These are phyloP conservation scores for Phaffomyces opuntiae DNA, from an alignment of 805 yeast species.

Conservation along the genomic window DNA sequence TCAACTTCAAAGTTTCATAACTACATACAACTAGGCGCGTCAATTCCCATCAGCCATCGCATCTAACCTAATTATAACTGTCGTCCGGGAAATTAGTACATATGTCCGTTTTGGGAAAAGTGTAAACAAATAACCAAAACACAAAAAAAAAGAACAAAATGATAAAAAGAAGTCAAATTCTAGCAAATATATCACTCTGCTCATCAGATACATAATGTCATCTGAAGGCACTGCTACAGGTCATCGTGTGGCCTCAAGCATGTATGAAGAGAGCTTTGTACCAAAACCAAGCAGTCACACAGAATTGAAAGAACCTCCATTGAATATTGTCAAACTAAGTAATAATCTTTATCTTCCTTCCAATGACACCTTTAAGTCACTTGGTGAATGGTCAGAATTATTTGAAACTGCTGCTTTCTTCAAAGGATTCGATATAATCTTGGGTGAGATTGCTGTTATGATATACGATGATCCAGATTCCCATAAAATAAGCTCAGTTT, in stretches of 20 bases:
- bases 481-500: slow-evolving; percentile 42
- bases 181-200: background rate
- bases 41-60: too few relatives aligned
- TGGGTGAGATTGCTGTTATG: slow-evolving; percentile 39
- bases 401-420: slow-evolving; percentile 47
- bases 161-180: background rate
- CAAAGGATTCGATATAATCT: slow-evolving; percentile 39
- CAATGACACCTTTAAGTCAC: slow-evolving; percentile 14
- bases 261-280: slow-evolving; percentile 18
- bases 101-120: background rate
- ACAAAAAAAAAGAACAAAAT: background rate
- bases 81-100: background rate
- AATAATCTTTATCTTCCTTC: slow-evolving; percentile 13
- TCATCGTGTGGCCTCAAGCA: slow-evolving; percentile 19
- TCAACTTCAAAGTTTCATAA: too few relatives aligned
- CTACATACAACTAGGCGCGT: background rate
- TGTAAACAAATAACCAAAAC: background rate
- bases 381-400: slow-evolving; percentile 34
- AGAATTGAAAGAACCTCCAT: slow-evolving; percentile 14
- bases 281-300: background rate
- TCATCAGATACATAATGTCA: background rate
- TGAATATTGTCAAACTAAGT: slow-evolving; percentile 17
- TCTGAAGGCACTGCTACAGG: background rate
- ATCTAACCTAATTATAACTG: too few relatives aligned
- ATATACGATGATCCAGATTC: slow-evolving; percentile 43